These are phyloP conservation scores for Closterium sp. DNA, from an alignment of 139 green algal species.

Conservation along the genomic window DNA sequence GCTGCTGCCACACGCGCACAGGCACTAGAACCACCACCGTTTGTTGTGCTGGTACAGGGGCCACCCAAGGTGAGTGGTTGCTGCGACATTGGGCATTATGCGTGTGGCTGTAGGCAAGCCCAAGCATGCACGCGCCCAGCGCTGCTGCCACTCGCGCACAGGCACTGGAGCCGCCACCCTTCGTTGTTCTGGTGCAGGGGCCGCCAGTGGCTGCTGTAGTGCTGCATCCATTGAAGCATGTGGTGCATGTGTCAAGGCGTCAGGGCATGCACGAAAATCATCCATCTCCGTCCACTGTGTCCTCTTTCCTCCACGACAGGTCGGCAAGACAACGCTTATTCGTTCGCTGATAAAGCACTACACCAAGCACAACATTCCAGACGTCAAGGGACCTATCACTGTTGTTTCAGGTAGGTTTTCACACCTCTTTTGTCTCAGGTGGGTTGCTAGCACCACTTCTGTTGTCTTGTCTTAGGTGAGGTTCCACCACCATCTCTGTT, in stretches of 20 bases:
- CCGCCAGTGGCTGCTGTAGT: neutral
- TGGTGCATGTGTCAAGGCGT: too few relatives aligned
- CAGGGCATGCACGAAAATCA: too few relatives aligned
- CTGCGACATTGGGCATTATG: neutral
- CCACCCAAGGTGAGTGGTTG: conserved; percentile 62
- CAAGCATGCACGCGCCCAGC: conserved; percentile 44
- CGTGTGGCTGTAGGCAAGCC: neutral
- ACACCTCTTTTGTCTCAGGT: too few relatives aligned
- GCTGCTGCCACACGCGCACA: conserved; percentile 30
- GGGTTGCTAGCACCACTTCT: too few relatives aligned
- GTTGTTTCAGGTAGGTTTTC: conserved; percentile 65
- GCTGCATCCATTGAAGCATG: too few relatives aligned
- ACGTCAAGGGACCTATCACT: conserved; percentile 89
- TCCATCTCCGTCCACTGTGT: neutral
- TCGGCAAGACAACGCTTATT: conserved; percentile 93
- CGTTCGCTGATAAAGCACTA: conserved; percentile 93
- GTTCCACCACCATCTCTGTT: too few relatives aligned
- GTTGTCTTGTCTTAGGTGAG: too few relatives aligned
- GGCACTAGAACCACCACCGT: conserved; percentile 73
- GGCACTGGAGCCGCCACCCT: neutral
- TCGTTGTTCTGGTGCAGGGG: neutral
- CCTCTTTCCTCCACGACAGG: neutral
- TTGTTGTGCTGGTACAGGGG: conserved; percentile 93
- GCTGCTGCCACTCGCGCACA: neutral
- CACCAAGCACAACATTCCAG: conserved; percentile 79